Percentiles rank a stretch among this genome's conserved stretches.
Conservation (phyloP, 208 protist species). For the Wallacemonas collosoma region DNA sequence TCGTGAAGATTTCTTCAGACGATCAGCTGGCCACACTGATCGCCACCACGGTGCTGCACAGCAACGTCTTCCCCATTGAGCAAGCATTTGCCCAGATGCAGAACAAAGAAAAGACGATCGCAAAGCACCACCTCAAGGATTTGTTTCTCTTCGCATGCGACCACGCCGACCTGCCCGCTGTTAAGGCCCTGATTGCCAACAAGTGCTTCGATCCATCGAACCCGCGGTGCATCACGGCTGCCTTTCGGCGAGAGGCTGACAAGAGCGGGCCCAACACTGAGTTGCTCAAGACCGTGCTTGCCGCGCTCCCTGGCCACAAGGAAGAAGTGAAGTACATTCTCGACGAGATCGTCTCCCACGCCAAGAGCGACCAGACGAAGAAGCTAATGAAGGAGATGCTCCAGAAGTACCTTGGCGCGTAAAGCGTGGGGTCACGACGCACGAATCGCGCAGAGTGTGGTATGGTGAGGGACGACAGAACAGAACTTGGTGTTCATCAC, state of each 20-base stretch:
- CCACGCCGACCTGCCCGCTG: constrained; percentile 53
- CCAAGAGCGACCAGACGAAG: constrained; percentile 39
- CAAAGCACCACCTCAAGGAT: constrained; percentile 53
- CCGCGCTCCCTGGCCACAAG: constrained; percentile 41
- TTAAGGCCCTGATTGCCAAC: constrained; percentile 55
- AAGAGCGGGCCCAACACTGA: constrained; percentile 45
- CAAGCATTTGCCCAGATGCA: constrained; percentile 61
- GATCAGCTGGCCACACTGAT: constrained; percentile 68
- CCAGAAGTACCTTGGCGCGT: constrained; percentile 25
- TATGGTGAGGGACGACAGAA: too few species aligned
- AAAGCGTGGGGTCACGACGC: neutral
- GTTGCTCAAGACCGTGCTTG: constrained; percentile 49
- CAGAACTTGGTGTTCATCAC: too few species aligned
- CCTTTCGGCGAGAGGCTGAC: constrained; percentile 52
- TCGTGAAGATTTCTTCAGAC: constrained; percentile 65
- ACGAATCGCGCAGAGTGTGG: too few species aligned
- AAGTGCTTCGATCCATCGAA: constrained; percentile 65
- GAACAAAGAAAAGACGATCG: constrained; percentile 46
- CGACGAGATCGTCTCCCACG: constrained; percentile 34
- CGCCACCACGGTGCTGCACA: constrained; percentile 61
- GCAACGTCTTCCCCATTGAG: constrained; percentile 45
- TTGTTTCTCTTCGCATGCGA: constrained; percentile 78
- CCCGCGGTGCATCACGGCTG: constrained; percentile 52
- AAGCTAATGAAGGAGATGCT: constrained; percentile 36
- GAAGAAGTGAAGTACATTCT: constrained; percentile 46